Base-by-base conservation (phyloP, 345 rosid genomes). In the Nasturtium officinale region DNA sequence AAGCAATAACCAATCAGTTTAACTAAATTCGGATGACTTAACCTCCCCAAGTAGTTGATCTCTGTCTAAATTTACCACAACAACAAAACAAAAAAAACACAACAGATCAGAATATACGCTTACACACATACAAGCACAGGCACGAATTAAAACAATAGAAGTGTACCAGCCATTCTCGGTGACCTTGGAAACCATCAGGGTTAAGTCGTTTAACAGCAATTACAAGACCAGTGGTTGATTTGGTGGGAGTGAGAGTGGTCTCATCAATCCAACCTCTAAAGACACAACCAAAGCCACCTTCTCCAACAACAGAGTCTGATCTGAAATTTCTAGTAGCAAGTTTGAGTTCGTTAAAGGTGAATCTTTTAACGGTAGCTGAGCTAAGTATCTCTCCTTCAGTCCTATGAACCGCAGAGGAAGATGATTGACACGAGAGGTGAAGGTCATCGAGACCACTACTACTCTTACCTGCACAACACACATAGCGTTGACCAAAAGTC, bases 271-370 rank as follows among this genome's bases (percentile, higher is more conserved):
- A 95, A 5, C 97, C 99, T 65, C 89, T 95, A 42, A 87, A 95
- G 33, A 95, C 99, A 29, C 83, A 78, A 76, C 99, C 99, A 3
- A 95, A 95, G 13, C 99, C 99, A 23, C 99, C 99, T 83, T 95
- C 99, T 20, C 99, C 99, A 56, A 95, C 73, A 62, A 95, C 91
- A 82, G 96, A 85, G 75, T 95, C 99, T 1, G 96, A 90, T 56
- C 98, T 90, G 77, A 95, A 95, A 73, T 90, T 91, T 79, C 94
- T 84, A 5, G 99, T 95, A 1, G 99, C 92, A 46, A 80, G 81
- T 76, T 81, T 95, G 9, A 95, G 94, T 25, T 89, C 94, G 75
- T 50, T 77, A 35, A 85, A 91, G 78, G 50, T 74, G 69, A 95
- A 95, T 68, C 82, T 83, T 75, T 88, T 91, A 78, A 95, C 74